Conservation (phyloP, 177 flowering plant species). For the Vitis hybrid region DNA sequence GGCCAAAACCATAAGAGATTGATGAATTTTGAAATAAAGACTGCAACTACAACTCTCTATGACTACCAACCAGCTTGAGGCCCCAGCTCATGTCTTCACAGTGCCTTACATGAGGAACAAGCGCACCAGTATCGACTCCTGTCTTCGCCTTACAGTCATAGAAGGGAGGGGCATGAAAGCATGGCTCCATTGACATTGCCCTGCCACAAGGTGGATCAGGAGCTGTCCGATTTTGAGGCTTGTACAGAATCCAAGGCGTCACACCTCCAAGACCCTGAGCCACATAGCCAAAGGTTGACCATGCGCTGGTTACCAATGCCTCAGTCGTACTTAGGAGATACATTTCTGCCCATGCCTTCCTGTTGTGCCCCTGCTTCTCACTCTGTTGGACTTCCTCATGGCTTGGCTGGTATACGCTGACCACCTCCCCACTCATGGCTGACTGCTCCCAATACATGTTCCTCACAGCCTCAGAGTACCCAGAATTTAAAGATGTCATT, state of each 20-base stretch:
- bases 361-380: slow-evolving; percentile 28
- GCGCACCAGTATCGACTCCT: slow-evolving; percentile 32
- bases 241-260: slow-evolving; percentile 46
- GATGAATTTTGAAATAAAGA: too few relatives aligned
- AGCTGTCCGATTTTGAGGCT: slow-evolving; percentile 27
- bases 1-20: too few relatives aligned
- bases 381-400: slow-evolving; percentile 43
- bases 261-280: slow-evolving; percentile 55
- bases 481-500: slow-evolving; percentile 32
- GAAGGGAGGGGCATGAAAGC: slow-evolving; percentile 50
- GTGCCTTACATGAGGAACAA: slow-evolving; percentile 42
- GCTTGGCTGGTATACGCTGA: slow-evolving; percentile 48
- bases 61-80: slow-evolving; percentile 35
- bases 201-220: slow-evolving; percentile 39
- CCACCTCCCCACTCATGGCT: slow-evolving; percentile 34
- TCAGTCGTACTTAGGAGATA: slow-evolving; percentile 44
- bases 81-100: slow-evolving; percentile 56
- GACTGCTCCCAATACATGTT: slow-evolving; percentile 39
- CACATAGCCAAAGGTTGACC: slow-evolving; percentile 58
- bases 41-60: slow-evolving; percentile 11
- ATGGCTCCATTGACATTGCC: slow-evolving; percentile 53
- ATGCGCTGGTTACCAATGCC: slow-evolving; percentile 33
- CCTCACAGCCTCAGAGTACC: slow-evolving; percentile 33
- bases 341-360: slow-evolving; percentile 58
- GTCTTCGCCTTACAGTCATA: slow-evolving; percentile 40